Conservation (phyloP, 2,329 filamentous ascomycete genomes). For the Arthroderma uncinatum region DNA sequence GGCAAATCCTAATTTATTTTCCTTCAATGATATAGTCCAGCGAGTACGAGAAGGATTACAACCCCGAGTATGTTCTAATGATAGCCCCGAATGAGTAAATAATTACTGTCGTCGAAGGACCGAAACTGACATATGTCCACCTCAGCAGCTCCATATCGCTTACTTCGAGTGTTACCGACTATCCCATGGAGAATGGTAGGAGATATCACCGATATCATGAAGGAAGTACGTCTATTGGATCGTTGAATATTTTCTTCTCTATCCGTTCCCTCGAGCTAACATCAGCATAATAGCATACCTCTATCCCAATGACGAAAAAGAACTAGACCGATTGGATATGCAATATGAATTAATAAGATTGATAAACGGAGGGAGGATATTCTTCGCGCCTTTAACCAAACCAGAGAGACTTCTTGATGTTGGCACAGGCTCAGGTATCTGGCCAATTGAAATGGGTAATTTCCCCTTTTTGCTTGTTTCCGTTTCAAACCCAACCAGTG, state of each 20-base stretch:
- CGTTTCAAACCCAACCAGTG: not conserved
- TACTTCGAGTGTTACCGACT: conserved; percentile 11
- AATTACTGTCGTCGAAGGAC: not conserved
- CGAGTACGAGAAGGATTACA: not conserved
- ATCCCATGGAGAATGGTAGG: conserved; percentile 29
- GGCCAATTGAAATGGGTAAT: conserved; percentile 12
- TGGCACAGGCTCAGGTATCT: conserved; percentile 47
- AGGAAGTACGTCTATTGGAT: conserved; percentile 21
- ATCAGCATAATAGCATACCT: conserved; percentile 21
- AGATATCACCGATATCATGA: conserved; percentile 35
- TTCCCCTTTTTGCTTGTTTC: not conserved
- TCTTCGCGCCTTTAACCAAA: conserved; percentile 35
- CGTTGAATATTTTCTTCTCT: not conserved
- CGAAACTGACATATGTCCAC: not conserved
- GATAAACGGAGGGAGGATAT: conserved; percentile 36
- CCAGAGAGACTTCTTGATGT: conserved; percentile 44
- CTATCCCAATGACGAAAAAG: conserved; percentile 44
- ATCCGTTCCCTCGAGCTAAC: not conserved
- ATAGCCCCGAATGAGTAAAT: not conserved
- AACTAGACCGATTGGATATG: conserved; percentile 45
- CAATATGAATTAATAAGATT: conserved; percentile 45
- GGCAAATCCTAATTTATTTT: not conserved
- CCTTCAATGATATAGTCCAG: not conserved
- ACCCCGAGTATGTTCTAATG: conserved; percentile 1
- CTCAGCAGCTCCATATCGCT: conserved; percentile 7